phyloP scores from a whole-genome alignment of 805 yeast genomes.

The Isabelozyma gotoi region DNA sequence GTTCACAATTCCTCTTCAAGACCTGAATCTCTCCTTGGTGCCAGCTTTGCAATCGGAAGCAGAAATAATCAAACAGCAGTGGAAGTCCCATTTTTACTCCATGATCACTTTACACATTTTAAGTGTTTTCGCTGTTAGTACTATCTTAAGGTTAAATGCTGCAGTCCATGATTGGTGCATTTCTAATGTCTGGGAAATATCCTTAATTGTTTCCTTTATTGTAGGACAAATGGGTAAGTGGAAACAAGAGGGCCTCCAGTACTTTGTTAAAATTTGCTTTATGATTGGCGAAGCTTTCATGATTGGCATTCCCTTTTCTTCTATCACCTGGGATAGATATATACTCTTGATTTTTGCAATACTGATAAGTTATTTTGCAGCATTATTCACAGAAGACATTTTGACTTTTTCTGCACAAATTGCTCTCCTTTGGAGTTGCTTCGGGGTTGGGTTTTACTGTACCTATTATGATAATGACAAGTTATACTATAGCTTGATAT shows the following conservation, averaged over 20 bases:
- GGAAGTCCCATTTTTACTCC: background rate
- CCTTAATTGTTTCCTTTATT: background rate
- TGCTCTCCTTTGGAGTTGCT: background rate
- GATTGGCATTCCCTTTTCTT: background rate
- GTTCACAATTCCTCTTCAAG: background rate
- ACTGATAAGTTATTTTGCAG: background rate
- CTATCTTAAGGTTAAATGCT: too few species aligned
- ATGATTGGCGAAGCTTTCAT: background rate
- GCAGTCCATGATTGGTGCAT: too few species aligned
- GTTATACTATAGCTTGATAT: too few species aligned
- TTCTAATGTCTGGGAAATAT: background rate
- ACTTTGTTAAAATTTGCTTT: background rate
- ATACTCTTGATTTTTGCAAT: background rate
- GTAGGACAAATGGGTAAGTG: background rate
- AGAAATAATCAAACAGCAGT: background rate
- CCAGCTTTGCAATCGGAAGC: background rate
- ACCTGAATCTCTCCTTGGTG: background rate
- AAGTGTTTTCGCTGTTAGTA: background rate
- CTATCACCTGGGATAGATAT: background rate
- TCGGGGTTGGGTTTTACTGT: background rate
- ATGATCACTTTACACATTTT: background rate
- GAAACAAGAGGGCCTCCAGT: background rate
- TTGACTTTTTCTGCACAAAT: background rate
- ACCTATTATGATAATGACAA: background rate
- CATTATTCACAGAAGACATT: background rate